Evolutionary conservation across 306 rosid genomes (phyloP).

Genomic region (Quercus bicolor): DNA sequence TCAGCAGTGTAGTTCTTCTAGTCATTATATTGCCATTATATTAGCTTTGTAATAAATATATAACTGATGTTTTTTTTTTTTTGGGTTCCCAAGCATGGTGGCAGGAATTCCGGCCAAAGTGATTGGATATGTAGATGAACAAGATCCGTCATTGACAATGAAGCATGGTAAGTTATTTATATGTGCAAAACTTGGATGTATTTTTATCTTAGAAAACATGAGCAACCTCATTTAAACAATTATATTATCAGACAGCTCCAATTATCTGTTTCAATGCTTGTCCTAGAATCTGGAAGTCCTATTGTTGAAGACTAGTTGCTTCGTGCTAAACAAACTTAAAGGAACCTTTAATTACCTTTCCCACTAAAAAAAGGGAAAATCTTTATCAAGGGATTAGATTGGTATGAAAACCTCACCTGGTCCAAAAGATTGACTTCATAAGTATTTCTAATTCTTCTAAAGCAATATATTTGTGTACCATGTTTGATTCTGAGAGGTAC

Average conservation of each 20-base stretch:
- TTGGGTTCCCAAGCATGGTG: constrained; percentile 55
- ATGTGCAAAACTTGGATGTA: neutral
- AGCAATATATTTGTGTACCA: neutral
- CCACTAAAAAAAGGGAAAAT: neutral
- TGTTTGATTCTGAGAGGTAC: neutral
- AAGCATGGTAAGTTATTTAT: constrained; percentile 71
- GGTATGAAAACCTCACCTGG: neutral
- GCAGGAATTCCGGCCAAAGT: constrained; percentile 86
- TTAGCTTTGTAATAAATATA: neutral
- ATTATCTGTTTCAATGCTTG: too few relatives aligned
- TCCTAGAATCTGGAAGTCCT: neutral
- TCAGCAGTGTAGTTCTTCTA: neutral
- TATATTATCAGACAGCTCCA: neutral
- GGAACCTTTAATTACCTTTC: neutral
- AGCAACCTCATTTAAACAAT: neutral
- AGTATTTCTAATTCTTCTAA: neutral
- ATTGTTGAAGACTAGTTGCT: neutral
- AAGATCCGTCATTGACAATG: constrained; percentile 84
- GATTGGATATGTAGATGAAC: constrained; percentile 62
- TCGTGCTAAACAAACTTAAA: neutral
- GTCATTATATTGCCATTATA: neutral
- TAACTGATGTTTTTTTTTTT: constrained; percentile 14
- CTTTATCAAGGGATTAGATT: neutral
- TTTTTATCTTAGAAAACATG: too few relatives aligned
- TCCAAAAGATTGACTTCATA: neutral